phyloP scores from a whole-genome alignment of 345 rosid genomes.

The Firmiana major region DNA sequence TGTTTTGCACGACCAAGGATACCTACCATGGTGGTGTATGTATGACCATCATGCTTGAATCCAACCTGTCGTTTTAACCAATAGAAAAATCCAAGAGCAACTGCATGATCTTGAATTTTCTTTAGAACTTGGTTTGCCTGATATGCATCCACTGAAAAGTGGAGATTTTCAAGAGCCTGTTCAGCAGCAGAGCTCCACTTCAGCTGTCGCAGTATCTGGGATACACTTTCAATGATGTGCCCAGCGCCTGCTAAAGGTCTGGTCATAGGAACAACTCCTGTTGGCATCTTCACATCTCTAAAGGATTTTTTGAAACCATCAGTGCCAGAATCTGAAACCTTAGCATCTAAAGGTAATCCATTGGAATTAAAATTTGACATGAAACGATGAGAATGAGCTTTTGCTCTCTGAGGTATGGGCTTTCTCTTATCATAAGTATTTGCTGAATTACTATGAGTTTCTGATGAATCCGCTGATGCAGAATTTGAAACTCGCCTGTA shows the following conservation, averaged over 20 bases:
- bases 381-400: slow-evolving; percentile 33
- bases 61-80: slow-evolving; percentile 72
- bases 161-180: slow-evolving; percentile 59
- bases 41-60: slow-evolving; percentile 85
- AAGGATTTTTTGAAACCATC: slow-evolving; percentile 36
- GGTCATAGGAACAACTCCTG: slow-evolving; percentile 30
- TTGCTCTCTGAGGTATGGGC: slow-evolving; percentile 36
- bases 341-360: slow-evolving; percentile 34
- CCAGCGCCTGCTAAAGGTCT: slow-evolving; percentile 38
- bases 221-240: slow-evolving; percentile 54
- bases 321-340: slow-evolving; percentile 23
- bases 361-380: slow-evolving; percentile 33
- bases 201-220: slow-evolving; percentile 40
- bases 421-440: slow-evolving; percentile 42
- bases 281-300: slow-evolving; percentile 41
- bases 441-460: slow-evolving; percentile 20
- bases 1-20: slow-evolving; percentile 85
- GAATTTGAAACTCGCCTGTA: slow-evolving; percentile 43
- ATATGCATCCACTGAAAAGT: slow-evolving; percentile 56
- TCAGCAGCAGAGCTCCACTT: slow-evolving; percentile 80
- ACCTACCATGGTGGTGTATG: slow-evolving; percentile 95
- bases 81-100: slow-evolving; percentile 78
- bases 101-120: slow-evolving; percentile 67
- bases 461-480: slow-evolving; percentile 28
- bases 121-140: slow-evolving; percentile 93